These are phyloP conservation scores for Podospora tetraspora DNA, from an alignment of 495 filamentous ascomycete genomes.

Conservation along the genomic window DNA sequence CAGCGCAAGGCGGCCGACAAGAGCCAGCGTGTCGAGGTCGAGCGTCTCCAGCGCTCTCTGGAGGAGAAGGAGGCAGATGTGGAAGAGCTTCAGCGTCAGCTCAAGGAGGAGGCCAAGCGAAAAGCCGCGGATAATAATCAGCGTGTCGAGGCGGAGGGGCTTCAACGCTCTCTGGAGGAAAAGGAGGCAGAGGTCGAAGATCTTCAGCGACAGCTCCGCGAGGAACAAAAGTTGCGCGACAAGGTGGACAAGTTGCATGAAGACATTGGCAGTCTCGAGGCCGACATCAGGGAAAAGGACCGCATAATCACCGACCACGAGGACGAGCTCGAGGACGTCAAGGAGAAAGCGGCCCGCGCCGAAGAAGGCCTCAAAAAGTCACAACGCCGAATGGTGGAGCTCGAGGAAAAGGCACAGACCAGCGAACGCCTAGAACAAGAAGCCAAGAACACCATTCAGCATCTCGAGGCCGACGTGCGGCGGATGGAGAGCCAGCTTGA, in stretches of 20 bases:
- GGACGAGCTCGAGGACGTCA: conserved; percentile 37
- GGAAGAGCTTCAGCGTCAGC: neutral
- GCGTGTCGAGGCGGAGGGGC: conserved; percentile 53
- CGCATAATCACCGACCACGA: conserved; percentile 38
- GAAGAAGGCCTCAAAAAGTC: conserved; percentile 50
- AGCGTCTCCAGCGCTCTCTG: conserved; percentile 40
- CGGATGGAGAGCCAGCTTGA: conserved; percentile 46
- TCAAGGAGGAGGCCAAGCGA: conserved; percentile 62
- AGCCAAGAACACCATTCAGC: conserved; percentile 47
- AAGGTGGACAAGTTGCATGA: conserved; percentile 50
- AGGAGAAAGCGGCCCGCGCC: conserved; percentile 49
- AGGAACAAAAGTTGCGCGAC: conserved; percentile 36
- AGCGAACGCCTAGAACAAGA: conserved; percentile 50
- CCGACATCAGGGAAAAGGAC: conserved; percentile 54
- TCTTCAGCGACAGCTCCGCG: conserved; percentile 46
- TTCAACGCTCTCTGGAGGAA: conserved; percentile 47
- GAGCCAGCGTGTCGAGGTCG: conserved; percentile 42
- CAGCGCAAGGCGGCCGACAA: conserved; percentile 56
- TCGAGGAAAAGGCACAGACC: conserved; percentile 56
- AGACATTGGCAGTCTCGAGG: conserved; percentile 55
- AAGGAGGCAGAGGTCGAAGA: conserved; percentile 52
- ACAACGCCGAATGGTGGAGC: conserved; percentile 53
- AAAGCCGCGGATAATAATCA: conserved; percentile 62
- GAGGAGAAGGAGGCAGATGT: neutral
- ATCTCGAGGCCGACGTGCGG: conserved; percentile 42